Evolutionary conservation across 352 stramenopile genomes (phyloP), one percentile per base, ranked within the genome.

Genomic region (Globisporangium orthogonon): DNA sequence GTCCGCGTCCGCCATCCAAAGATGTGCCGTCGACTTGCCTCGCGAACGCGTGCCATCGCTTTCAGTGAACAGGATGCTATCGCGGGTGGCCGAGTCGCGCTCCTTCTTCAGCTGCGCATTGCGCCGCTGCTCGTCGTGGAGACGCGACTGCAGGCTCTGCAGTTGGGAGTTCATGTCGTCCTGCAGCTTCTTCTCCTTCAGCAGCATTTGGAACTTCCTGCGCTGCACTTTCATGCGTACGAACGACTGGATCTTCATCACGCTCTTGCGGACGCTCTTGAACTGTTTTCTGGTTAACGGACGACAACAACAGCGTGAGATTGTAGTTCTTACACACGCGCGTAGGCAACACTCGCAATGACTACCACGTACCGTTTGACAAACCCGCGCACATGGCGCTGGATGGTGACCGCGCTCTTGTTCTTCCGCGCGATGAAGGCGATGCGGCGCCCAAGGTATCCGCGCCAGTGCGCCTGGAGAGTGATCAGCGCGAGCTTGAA

Each of bases 161-260:
- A 95, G 65, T 57, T 95, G 86, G 63, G 87, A 94, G 45, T 76
- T 69, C 86, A 95, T 95, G 60, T 95, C 82, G 41, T 83, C 83
- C 61, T 95, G 78, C 52, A 87, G 65, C 61, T 89, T 87, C 65
- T 92, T 80, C 43, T 95, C 83, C 35, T 91, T 66, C 11, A 90
- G 69, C 28, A 72, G 80, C 43, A 77, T 80, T 4, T 86, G 60
- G 58, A 84, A 95, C 67, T 93, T 94, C 7, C 79, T 74, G 2
- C 81, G 74, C 62, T 87, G 74, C 43, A 92, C 81, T 55, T 79
- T 86, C 86, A 95, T 95, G 49, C 86, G 81, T 51, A 88, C 77
- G 40, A 89, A 63, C 4, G 86, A 66, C 57, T 95, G 86, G 48
- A 94, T 81, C 44, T 90, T 74, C 66, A 87, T 85, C 7, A 62